Evolutionary conservation across 2,329 filamentous ascomycete species (phyloP), one percentile per base, ranked within the genome.

Genomic region (Cytospora paraplurivora): DNA sequence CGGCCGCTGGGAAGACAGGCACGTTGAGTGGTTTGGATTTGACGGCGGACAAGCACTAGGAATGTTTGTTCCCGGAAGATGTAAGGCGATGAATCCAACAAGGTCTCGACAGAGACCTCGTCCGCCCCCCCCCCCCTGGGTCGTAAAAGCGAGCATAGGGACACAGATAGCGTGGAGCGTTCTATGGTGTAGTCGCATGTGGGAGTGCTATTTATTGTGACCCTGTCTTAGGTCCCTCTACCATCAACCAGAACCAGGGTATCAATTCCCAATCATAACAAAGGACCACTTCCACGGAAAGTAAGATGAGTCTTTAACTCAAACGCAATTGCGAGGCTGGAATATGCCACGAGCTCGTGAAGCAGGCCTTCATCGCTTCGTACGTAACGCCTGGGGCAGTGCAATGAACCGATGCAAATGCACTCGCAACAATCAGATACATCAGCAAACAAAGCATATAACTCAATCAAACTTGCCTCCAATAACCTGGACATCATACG

Each of bases 1-100:
- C 62, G 32, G 62, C 62, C n/a, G 62, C 62, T 44, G 70, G 68
- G 66, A 71, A 56, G 68, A 71, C 56, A 17, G 65, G 63, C 21
- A 63, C 63, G 7, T 38, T 65, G 49, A 35, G 50, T 13, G 65
- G 65, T 38, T 35, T 67, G 38, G 65, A 67, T 49, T 59, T 35
- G 35, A 67, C 65, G 7, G 55, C 50, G 32, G 65, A 62, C 32
- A 56, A 65, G 51, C 59, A 65, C 32, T 65, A 56, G 51, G 10
- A 55, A n/a, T 32, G n/a, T 11, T 17, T 15, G 11, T 19, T 37
- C 3, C 32, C n/a, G 49, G 51, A 17, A 10, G 44, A 34, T 21
- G 21, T 10, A 47, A 21, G 44, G 7, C 12, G 8, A 12, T 27
- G 4, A 4, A 27, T 11, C 1, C 44, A 8, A 47, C 17, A 19